phyloP scores from a whole-genome alignment of 306 rosid genomes.

The Prosopis cineraria region DNA sequence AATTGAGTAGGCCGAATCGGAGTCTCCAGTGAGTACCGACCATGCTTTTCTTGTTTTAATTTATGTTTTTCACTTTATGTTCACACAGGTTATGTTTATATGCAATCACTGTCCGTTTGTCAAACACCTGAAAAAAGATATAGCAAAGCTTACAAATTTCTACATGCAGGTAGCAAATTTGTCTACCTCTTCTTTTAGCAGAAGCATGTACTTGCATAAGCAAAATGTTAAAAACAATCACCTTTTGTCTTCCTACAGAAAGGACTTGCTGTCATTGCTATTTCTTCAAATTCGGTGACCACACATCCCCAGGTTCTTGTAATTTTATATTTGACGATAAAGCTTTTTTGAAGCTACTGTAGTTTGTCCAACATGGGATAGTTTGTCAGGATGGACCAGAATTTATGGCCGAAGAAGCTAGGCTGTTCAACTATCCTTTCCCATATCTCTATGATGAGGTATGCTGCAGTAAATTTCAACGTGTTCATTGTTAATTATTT shows the following conservation, averaged over 20 bases:
- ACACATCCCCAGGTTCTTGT: constrained; percentile 88
- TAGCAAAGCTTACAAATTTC: constrained; percentile 75
- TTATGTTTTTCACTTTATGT: background rate
- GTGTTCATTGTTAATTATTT: background rate
- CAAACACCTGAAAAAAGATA: constrained; percentile 73
- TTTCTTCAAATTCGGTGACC: constrained; percentile 82
- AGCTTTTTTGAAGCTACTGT: constrained; percentile 42
- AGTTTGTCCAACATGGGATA: constrained; percentile 45
- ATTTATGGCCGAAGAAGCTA: constrained; percentile 91
- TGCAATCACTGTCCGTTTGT: constrained; percentile 99
- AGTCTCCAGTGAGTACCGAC: no score
- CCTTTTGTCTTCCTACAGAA: constrained; percentile 53
- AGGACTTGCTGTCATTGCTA: constrained; percentile 81
- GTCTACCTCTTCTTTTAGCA: constrained; percentile 16
- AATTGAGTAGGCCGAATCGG: no score
- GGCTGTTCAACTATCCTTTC: constrained; percentile 72
- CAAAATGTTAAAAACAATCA: constrained; percentile 17
- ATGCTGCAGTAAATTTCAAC: constrained; percentile 17
- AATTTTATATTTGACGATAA: constrained; percentile 39
- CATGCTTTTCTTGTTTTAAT: background rate
- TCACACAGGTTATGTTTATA: constrained; percentile 91
- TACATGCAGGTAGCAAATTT: constrained; percentile 67
- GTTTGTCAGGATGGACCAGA: constrained; percentile 87
- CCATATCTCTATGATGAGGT: constrained; percentile 95
- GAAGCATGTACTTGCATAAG: constrained; percentile 4